Percentiles rank a stretch among this genome's conserved stretches.
phyloP scores from a whole-genome alignment of 345 rosid genomes.

The Litchi chinensis region DNA sequence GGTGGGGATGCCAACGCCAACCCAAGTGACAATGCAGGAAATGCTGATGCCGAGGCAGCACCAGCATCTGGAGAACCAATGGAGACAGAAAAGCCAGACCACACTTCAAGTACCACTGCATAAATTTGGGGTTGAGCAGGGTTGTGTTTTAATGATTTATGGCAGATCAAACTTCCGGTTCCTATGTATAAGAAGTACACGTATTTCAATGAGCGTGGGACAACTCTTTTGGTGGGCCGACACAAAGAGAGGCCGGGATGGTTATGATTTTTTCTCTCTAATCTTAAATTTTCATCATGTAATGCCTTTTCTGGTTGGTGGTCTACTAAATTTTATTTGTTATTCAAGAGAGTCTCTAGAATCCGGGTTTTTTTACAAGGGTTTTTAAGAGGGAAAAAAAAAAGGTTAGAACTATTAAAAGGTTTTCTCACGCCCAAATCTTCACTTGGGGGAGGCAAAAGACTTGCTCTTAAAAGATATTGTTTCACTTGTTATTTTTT shows the following conservation, averaged over 20 bases:
- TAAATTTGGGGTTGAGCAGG: slow-evolving; percentile 16
- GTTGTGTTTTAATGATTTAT: slow-evolving; percentile 1
- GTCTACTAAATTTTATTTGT: slow-evolving; percentile 23
- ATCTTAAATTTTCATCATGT: not conserved
- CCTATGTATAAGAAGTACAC: slow-evolving; percentile 22
- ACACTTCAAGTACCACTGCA: slow-evolving; percentile 25
- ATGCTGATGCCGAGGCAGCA: slow-evolving; percentile 39
- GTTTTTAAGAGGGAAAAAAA: slow-evolving; percentile 5
- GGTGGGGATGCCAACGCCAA: slow-evolving; percentile 30
- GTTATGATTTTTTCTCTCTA: not conserved
- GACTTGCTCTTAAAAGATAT: slow-evolving; percentile 2
- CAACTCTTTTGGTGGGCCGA: slow-evolving; percentile 19
- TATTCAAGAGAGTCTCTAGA: slow-evolving; percentile 28
- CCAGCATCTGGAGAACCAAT: slow-evolving; percentile 62
- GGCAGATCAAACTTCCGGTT: slow-evolving; percentile 15
- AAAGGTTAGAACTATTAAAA: not conserved
- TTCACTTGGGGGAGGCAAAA: slow-evolving; percentile 2
- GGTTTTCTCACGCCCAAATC: not conserved
- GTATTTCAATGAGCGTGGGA: slow-evolving; percentile 13
- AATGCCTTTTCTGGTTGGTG: slow-evolving; percentile 15
- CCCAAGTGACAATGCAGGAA: slow-evolving; percentile 28
- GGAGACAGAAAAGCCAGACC: slow-evolving; percentile 69
- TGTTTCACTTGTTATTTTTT: slow-evolving; percentile 1
- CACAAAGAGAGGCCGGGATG: slow-evolving; percentile 6
- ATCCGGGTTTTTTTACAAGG: slow-evolving; percentile 24